phyloP scores from a whole-genome alignment of 768 basidiomycete genomes.

The Myochromella boudieri region DNA sequence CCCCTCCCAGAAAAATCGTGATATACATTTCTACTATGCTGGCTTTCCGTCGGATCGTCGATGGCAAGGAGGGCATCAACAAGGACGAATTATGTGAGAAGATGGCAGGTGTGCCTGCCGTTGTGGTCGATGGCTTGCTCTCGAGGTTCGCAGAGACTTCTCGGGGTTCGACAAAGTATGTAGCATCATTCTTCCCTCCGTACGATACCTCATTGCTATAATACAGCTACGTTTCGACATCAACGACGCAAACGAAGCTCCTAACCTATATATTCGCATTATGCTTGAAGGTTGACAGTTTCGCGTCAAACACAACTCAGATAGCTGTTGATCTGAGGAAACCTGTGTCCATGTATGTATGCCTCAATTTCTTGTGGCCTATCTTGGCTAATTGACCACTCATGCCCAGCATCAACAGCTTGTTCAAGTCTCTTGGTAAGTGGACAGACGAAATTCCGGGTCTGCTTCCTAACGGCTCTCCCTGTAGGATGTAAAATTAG shows the following conservation, averaged over 20 bases:
- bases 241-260: slow-evolving; percentile 68
- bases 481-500: slow-evolving; percentile 73
- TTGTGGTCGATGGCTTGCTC: slow-evolving; percentile 73
- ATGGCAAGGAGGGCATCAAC: slow-evolving; percentile 38
- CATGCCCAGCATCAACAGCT: slow-evolving; percentile 52
- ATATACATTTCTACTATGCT: slow-evolving; percentile 85
- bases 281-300: slow-evolving; percentile 78
- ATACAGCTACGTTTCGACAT: slow-evolving; percentile 55
- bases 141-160: slow-evolving; percentile 79
- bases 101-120: slow-evolving; percentile 55
- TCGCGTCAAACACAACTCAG: slow-evolving; percentile 62
- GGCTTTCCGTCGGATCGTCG: slow-evolving; percentile 53
- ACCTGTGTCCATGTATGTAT: slow-evolving; percentile 59
- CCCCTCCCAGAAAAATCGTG: slow-evolving; percentile 59
- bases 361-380: neutral
- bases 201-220: slow-evolving; percentile 3
- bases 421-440: slow-evolving; percentile 76
- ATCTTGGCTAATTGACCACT: too few relatives aligned
- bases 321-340: slow-evolving; percentile 78
- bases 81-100: slow-evolving; percentile 56
- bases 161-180: slow-evolving; percentile 65
- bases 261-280: slow-evolving; percentile 80
- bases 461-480: neutral
- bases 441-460: slow-evolving; percentile 3
- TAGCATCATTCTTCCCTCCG: slow-evolving; percentile 5